Evolutionary conservation across 108 stramenopile genomes (phyloP).

Genomic region (Nitzschia sp.): DNA sequence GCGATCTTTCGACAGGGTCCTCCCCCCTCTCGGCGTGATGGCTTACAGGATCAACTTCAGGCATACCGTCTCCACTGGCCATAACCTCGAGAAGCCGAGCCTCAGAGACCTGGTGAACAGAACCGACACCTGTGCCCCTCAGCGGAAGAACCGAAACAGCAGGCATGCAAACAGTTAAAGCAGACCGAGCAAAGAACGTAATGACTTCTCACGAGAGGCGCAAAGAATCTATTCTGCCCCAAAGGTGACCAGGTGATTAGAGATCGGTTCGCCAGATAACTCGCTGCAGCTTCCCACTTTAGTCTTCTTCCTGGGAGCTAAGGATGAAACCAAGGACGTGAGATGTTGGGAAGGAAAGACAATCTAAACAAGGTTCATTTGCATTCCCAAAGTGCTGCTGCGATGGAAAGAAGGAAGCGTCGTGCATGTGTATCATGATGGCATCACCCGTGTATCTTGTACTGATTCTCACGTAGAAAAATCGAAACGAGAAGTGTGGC

Average conservation of each 20-base stretch:
- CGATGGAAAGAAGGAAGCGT: not conserved
- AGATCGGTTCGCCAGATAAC: too few relatives aligned
- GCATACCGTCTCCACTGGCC: not conserved
- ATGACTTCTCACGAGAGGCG: not conserved
- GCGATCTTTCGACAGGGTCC: not conserved
- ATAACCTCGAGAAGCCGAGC: constrained; percentile 1
- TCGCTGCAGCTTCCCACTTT: too few relatives aligned
- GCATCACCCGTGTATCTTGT: not conserved
- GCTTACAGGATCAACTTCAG: not conserved
- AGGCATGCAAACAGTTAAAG: constrained; percentile 25
- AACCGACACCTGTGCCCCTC: constrained; percentile 18
- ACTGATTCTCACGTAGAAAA: not conserved
- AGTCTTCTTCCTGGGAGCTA: too few relatives aligned
- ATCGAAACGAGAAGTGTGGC: constrained; percentile 1
- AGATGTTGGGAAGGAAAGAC: too few relatives aligned
- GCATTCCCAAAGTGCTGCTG: not conserved
- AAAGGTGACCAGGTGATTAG: too few relatives aligned
- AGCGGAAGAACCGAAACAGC: constrained; percentile 27
- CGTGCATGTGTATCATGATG: not conserved
- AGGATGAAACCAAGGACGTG: too few relatives aligned
- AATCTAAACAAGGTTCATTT: too few relatives aligned
- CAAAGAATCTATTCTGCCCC: not conserved
- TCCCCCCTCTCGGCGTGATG: not conserved
- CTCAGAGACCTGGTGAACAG: constrained; percentile 9
- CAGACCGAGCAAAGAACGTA: not conserved